These are phyloP conservation scores for Saturnispora zaruensis DNA, from an alignment of 805 yeast genomes.

Conservation along the genomic window DNA sequence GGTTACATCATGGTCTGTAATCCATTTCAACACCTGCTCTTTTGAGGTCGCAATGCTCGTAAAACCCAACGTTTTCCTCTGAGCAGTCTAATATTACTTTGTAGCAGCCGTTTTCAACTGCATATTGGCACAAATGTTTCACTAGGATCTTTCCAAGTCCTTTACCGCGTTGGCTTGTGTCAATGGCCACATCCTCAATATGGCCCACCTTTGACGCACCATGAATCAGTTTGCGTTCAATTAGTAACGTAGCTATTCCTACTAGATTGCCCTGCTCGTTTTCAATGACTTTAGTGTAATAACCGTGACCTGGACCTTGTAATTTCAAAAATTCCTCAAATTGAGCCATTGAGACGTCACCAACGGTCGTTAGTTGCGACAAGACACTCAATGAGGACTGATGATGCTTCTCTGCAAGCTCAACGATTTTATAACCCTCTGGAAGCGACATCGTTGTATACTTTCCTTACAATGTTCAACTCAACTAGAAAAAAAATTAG, in stretches of 20 bases:
- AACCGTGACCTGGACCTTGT: slow-evolving; percentile 50
- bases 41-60: slow-evolving; percentile 76
- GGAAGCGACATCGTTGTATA: background rate
- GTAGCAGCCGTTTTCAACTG: slow-evolving; percentile 59
- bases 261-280: slow-evolving; percentile 48
- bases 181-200: slow-evolving; percentile 88
- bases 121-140: slow-evolving; percentile 50
- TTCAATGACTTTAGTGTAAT: slow-evolving; percentile 63
- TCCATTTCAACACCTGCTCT: slow-evolving; percentile 67
- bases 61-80: slow-evolving; percentile 71
- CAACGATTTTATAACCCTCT: slow-evolving; percentile 3
- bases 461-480: too few species aligned
- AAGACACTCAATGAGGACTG: slow-evolving; percentile 40
- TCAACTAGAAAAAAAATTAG: background rate
- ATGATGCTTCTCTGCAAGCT: background rate
- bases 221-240: slow-evolving; percentile 81
- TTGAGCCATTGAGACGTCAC: slow-evolving; percentile 45
- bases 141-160: slow-evolving; percentile 67
- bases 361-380: slow-evolving; percentile 72
- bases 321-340: slow-evolving; percentile 45
- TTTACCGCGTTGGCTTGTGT: slow-evolving; percentile 69
- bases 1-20: slow-evolving; percentile 25
- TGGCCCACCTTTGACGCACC: slow-evolving; percentile 83
- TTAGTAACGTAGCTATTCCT: slow-evolving; percentile 73
- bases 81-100: slow-evolving; percentile 87